A percentile compares a stretch with the other conserved stretches of the same genome.
Evolutionary conservation across 2,329 filamentous ascomycete species (phyloP).

Genomic region (Xylaria sp.): DNA sequence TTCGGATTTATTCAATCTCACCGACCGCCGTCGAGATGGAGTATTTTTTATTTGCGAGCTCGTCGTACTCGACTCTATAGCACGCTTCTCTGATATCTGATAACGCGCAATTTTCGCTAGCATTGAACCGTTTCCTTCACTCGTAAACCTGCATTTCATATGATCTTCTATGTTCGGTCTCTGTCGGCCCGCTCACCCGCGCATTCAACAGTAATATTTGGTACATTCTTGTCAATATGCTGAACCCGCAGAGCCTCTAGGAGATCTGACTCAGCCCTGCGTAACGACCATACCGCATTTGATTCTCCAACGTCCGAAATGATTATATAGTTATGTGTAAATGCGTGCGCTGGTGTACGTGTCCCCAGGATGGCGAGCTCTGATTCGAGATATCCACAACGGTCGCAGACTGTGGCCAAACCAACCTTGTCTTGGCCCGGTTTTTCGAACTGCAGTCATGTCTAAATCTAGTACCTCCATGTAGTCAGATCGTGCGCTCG

Average conservation of each 20-base stretch:
- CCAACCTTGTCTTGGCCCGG: constrained; percentile 16
- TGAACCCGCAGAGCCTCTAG: constrained; percentile 42
- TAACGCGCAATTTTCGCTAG: neutral
- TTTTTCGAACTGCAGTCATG: constrained; percentile 38
- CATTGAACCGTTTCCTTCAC: constrained; percentile 24
- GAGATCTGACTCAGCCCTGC: constrained; percentile 30
- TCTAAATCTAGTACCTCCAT: constrained; percentile 35
- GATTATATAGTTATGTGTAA: constrained; percentile 21
- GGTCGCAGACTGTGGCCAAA: constrained; percentile 20
- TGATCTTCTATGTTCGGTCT: constrained; percentile 4
- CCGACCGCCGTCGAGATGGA: constrained; percentile 1
- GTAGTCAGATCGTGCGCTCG: constrained; percentile 34
- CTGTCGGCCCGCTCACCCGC: constrained; percentile 28
- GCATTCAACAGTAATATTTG: constrained; percentile 7
- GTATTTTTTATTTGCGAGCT: neutral
- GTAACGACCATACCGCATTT: constrained; percentile 27
- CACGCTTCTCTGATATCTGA: neutral
- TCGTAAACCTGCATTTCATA: neutral
- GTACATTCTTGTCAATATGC: constrained; percentile 32
- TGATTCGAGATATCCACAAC: constrained; percentile 29
- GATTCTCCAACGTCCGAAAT: constrained; percentile 19
- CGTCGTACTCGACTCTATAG: neutral
- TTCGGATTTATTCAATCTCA: constrained; percentile 25
- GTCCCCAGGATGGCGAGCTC: constrained; percentile 11
- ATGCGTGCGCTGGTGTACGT: constrained; percentile 4